Evolutionary conservation across 1,284 basidiomycete genomes (phyloP).

Genomic region (Singerocomus rubriflavus): DNA sequence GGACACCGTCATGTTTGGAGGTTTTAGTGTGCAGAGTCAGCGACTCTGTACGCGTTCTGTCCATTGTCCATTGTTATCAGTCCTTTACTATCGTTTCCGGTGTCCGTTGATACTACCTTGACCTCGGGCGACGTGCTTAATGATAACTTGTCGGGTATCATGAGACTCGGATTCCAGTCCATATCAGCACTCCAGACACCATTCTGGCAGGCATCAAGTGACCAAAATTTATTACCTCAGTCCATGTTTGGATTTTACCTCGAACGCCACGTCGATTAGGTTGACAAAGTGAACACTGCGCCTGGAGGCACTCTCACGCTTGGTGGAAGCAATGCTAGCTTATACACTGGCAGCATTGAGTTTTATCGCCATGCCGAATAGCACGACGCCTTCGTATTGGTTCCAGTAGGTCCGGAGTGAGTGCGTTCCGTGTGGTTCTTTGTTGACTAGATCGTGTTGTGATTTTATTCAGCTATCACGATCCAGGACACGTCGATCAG

Average conservation of each 20-base stretch:
- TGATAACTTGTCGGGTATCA: constrained; percentile 55
- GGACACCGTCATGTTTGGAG: constrained; percentile 50
- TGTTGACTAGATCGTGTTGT: not conserved
- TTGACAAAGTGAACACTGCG: constrained; percentile 35
- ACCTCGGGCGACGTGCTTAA: constrained; percentile 37
- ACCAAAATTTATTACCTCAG: constrained; percentile 42
- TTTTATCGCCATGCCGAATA: constrained; percentile 44
- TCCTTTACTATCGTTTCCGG: constrained; percentile 11
- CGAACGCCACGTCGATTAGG: constrained; percentile 40
- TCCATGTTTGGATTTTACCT: constrained; percentile 62
- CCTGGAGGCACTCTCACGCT: constrained; percentile 69
- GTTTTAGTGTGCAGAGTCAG: constrained; percentile 37
- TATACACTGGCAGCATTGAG: constrained; percentile 62
- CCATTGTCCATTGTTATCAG: no score
- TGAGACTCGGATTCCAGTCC: constrained; percentile 62
- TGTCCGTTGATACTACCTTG: constrained; percentile 33
- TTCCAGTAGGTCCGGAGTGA: constrained; percentile 46
- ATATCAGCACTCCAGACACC: constrained; percentile 55
- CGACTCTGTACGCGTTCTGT: constrained; percentile 20
- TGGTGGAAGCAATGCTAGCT: constrained; percentile 64
- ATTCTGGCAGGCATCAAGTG: constrained; percentile 64
- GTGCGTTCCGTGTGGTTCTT: constrained; percentile 15
- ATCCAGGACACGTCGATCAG: constrained; percentile 49
- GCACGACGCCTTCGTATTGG: constrained; percentile 38
- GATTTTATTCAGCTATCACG: constrained; percentile 43